Evolutionary conservation across 805 yeast species (phyloP).

Genomic region (Tetrapisispora namnaoensis): DNA sequence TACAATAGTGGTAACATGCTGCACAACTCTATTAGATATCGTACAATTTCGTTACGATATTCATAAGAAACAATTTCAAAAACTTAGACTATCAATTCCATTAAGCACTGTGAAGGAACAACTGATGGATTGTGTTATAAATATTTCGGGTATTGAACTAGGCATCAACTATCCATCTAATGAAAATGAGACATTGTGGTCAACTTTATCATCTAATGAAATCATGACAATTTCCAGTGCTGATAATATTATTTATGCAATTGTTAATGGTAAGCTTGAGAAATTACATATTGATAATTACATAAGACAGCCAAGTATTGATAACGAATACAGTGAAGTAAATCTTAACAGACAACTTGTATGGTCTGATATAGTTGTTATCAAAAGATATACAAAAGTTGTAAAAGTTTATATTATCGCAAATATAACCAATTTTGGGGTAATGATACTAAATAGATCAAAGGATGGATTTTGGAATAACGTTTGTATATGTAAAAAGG

Average conservation of each 20-base stretch:
- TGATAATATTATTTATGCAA: constrained; percentile 10
- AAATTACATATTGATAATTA: constrained; percentile 2
- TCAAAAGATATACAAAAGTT: constrained; percentile 10
- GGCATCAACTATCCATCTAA: background rate
- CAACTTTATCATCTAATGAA: background rate
- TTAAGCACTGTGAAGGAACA: background rate
- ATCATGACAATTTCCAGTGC: constrained; percentile 5
- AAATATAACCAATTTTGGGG: constrained; percentile 15
- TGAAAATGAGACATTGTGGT: constrained; percentile 1
- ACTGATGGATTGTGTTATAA: constrained; percentile 4
- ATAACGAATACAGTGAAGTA: background rate
- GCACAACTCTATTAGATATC: constrained; percentile 12
- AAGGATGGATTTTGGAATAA: constrained; percentile 16
- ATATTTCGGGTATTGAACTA: constrained; percentile 1
- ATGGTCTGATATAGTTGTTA: constrained; percentile 9
- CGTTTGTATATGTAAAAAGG: constrained; percentile 5
- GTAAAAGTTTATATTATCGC: constrained; percentile 6
- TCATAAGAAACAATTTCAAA: constrained; percentile 2
- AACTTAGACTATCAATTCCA: constrained; percentile 2
- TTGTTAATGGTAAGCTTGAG: constrained; percentile 6
- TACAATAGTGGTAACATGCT: constrained; percentile 7
- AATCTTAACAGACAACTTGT: constrained; percentile 2
- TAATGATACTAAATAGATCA: constrained; percentile 13
- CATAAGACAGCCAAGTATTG: background rate
- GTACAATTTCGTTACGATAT: constrained; percentile 9